Base-by-base conservation (phyloP, 2,329 filamentous ascomycete genomes). In the Fonsecaea erecta region DNA sequence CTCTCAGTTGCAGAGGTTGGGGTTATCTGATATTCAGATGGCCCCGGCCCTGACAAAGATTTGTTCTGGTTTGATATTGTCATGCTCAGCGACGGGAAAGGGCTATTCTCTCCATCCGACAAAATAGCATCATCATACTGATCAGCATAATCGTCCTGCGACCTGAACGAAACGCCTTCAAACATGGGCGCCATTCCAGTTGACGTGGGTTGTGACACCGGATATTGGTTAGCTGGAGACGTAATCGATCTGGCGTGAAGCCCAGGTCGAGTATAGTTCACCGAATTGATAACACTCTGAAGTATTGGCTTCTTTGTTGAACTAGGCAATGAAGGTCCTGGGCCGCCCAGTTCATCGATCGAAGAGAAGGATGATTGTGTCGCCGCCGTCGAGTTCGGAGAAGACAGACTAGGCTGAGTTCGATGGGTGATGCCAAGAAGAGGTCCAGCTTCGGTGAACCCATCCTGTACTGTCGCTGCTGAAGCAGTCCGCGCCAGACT, bases 231-330 rank as follows among this genome's bases (percentile, higher is more conserved):
- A 14, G 82, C 83, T 0, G 94, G 93, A 0, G 92, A 96, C 0
- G 94, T 97, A 58, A 96, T 86, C 12, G 92, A 96, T 18, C 94
- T 88, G 5, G 87, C 85, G 74, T 97, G 93, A 21, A 96, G 81
- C 2, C 85, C 85, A 0, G 92, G 90, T 4, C 92, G 83, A 91
- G 96, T 0, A 93, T 97, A 61, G 96, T 85, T 16, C 92, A 96
- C n/a, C 92, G 88, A 5, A 86, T 85, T 75, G 96, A 93, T 21
- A 95, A 81, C 2, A 84, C 85, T 0, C 91, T 90, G 6, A 91
- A 83, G 73, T 14, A 77, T 75, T n/a, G 72, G 79, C 72, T 67
- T 79, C 83, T 78, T 89, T 84, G 28, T 63, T 21, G 85, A 85
- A 7, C 82, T 86, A 0, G 87, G 86, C 61, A 83, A 40, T 16